phyloP scores from a whole-genome alignment of 2,329 filamentous ascomycete genomes.

The Thelonectria discophora region DNA sequence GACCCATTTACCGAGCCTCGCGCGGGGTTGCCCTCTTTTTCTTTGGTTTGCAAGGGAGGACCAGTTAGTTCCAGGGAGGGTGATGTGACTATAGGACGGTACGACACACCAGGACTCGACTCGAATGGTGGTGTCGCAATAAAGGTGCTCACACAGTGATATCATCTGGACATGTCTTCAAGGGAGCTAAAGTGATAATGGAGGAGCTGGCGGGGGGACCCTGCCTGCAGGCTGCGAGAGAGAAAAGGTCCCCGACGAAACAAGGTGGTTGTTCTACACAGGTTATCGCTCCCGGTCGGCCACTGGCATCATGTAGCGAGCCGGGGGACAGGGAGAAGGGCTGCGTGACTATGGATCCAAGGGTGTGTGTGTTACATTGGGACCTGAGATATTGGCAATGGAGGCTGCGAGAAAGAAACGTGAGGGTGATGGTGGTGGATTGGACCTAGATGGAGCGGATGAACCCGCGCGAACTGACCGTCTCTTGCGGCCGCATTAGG shows the following conservation, averaged over 20 bases:
- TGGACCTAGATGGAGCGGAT: conserved; percentile 13
- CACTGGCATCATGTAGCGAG: too few species aligned
- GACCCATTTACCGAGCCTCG: neutral
- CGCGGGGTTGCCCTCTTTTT: conserved; percentile 5
- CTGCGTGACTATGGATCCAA: neutral
- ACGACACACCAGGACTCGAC: conserved; percentile 1
- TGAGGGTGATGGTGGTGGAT: neutral
- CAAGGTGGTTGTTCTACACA: neutral
- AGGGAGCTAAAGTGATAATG: conserved; percentile 5
- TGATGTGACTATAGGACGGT: conserved; percentile 5
- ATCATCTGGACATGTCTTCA: conserved; percentile 7
- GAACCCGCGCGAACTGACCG: conserved; percentile 13
- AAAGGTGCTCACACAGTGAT: conserved; percentile 11
- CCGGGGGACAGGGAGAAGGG: too few species aligned
- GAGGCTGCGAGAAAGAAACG: neutral
- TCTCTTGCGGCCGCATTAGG: neutral
- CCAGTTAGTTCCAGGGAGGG: neutral
- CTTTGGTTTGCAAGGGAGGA: too few species aligned
- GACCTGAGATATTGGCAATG: conserved; percentile 6
- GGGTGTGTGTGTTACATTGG: conserved; percentile 1
- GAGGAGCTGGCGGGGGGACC: neutral
- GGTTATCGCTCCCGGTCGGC: neutral
- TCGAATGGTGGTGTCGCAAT: conserved; percentile 17
- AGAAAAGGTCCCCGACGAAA: conserved; percentile 1
- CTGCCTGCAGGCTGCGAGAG: neutral